Conservation (phyloP, 371 early-diverging fungal genomes). For the Rhizopus stolonifer region DNA sequence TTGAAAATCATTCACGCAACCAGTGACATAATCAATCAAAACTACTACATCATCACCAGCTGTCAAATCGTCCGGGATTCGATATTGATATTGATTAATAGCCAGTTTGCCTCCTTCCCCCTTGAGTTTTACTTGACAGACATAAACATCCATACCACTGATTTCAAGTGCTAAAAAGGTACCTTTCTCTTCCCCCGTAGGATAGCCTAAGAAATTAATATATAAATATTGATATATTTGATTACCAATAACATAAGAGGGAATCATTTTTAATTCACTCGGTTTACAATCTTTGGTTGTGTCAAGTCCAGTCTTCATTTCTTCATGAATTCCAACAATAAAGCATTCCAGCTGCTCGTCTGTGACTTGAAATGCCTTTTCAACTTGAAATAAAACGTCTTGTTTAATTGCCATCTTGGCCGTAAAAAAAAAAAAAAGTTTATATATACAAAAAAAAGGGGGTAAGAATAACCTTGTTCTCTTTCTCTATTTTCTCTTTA, state of each 20-base stretch:
- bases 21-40: slow-evolving; percentile 47
- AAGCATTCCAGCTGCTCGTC: slow-evolving; percentile 27
- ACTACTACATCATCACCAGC: slow-evolving; percentile 43
- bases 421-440: not conserved
- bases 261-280: slow-evolving; percentile 47
- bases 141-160: slow-evolving; percentile 71
- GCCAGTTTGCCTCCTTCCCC: slow-evolving; percentile 49
- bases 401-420: slow-evolving; percentile 19
- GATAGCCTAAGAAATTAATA: slow-evolving; percentile 39
- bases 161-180: slow-evolving; percentile 89
- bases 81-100: slow-evolving; percentile 65
- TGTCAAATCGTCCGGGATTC: slow-evolving; percentile 82
- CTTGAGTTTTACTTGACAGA: slow-evolving; percentile 49
- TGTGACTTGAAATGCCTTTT: slow-evolving; percentile 34
- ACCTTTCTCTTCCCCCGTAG: slow-evolving; percentile 86
- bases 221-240: not conserved
- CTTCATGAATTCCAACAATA: slow-evolving; percentile 37
- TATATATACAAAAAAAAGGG: too few relatives aligned
- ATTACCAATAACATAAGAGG: slow-evolving; percentile 49
- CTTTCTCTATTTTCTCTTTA: too few relatives aligned
- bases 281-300: slow-evolving; percentile 10
- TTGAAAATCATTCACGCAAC: slow-evolving; percentile 47
- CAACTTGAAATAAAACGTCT: slow-evolving; percentile 26
- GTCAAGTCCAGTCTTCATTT: slow-evolving; percentile 46
- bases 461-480: too few relatives aligned